A percentile compares a stretch with the other conserved stretches of the same genome.
These are phyloP conservation scores for Garcia nutans DNA, from an alignment of 345 rosid genomes.

Conservation along the genomic window DNA sequence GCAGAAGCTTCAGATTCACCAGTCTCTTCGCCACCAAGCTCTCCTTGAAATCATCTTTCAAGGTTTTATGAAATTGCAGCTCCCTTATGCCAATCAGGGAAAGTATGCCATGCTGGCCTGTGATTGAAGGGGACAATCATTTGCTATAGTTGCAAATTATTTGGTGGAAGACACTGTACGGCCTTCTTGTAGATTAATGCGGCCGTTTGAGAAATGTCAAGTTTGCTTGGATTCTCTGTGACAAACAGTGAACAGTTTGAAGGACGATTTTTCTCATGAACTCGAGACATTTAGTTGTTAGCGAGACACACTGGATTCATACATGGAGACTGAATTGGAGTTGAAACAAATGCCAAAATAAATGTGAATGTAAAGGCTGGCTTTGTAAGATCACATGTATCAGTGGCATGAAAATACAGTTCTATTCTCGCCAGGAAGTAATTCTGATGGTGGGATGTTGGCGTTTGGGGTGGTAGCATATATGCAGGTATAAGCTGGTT, in stretches of 20 bases:
- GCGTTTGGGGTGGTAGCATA: constrained; percentile 3
- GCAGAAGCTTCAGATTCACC: constrained; percentile 55
- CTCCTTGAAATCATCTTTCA: constrained; percentile 30
- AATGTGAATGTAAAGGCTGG: constrained; percentile 20
- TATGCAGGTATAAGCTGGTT: constrained; percentile 20
- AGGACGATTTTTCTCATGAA: neutral
- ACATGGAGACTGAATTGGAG: constrained; percentile 19
- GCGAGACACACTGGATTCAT: constrained; percentile 3
- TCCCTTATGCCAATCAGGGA: constrained; percentile 6
- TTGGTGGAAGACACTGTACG: constrained; percentile 1
- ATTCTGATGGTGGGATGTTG: constrained; percentile 12
- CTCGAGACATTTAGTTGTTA: neutral
- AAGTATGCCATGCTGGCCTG: constrained; percentile 14
- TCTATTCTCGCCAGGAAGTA: constrained; percentile 14
- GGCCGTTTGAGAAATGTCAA: constrained; percentile 19
- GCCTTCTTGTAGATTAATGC: constrained; percentile 11
- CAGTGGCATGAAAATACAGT: constrained; percentile 15
- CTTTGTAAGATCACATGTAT: constrained; percentile 12
- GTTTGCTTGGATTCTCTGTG: constrained; percentile 14
- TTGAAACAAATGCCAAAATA: constrained; percentile 17
- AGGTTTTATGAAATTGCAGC: constrained; percentile 2
- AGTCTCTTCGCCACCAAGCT: constrained; percentile 25
- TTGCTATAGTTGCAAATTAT: constrained; percentile 23
- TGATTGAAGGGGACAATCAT: constrained; percentile 18
- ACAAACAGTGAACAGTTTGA: neutral